Base-by-base conservation (phyloP, 2,329 filamentous ascomycete genomes). In the Amauroascus verrucosus region DNA sequence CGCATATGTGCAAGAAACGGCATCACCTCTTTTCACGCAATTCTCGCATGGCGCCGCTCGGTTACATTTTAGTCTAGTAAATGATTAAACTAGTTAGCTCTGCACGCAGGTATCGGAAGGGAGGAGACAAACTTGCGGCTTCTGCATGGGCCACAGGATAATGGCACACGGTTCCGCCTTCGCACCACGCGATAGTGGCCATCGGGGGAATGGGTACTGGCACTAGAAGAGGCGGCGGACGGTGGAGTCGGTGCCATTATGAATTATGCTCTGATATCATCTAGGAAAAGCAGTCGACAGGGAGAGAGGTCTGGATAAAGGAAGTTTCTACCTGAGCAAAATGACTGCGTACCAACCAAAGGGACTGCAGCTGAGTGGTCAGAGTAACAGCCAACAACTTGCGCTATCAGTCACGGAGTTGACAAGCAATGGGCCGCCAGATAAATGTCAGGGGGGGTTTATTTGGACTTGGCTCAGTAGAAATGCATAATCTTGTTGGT, bases 41-140 rank as follows among this genome's bases (percentile, higher is more conserved):
- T 97, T 97, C 72, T 93, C 88, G 72, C 89, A 97, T 53, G 91
- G 91, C 60, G 89, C 82, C 58, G 81, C 83, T 64, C 93, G 84
- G 70, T 97, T 95, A 75, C 91, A 97, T 80, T 96, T 96, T 70
- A 93, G 80, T 63, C 78, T 82, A 48, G 24, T 43, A 59, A 54
- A 14, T 6, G 37, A 48, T 44, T 55, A 61, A 60, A 47, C 35
- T 44, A 28, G 16, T 53, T 16, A 43, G 33, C 35, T 37, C 40
- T 24, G 24, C 20, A 22, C 1, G 9, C 40, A 26, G 14, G 44
- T 28, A n/a, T 14, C 40, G 57, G 56, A 49, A 53, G 45, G 48
- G 54, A 54, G 53, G n/a, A n/a, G 41, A 9, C 78, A 73, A 74
- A 93, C 87, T 97, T 97, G 73, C 90, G 83, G 63, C 90, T 86